Evolutionary conservation across 352 stramenopile genomes (phyloP).

Genomic region (Globisporangium sylvaticum): DNA sequence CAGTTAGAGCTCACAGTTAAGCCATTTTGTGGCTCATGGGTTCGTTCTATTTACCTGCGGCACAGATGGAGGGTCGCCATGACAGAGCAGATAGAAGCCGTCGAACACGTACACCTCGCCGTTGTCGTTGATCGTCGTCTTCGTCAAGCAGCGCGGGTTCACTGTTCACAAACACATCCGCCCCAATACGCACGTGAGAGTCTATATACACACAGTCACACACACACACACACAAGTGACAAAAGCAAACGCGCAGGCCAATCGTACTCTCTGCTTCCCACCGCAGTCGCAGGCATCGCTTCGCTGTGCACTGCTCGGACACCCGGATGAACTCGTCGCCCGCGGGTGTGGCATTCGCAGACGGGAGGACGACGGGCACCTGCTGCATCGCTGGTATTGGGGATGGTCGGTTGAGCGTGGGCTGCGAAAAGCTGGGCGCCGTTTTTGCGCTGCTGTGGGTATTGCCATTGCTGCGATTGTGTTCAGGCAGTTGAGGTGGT

Average conservation of each 20-base stretch:
- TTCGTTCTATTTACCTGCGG: conserved; percentile 36
- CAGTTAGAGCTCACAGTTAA: not conserved
- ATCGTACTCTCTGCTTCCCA: conserved; percentile 78
- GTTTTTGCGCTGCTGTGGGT: not conserved
- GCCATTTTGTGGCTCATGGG: not conserved
- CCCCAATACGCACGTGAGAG: not conserved
- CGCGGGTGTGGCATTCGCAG: conserved; percentile 10
- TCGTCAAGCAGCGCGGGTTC: conserved; percentile 66
- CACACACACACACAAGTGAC: not conserved
- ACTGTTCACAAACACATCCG: conserved; percentile 28
- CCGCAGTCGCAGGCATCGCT: conserved; percentile 67
- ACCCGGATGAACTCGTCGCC: conserved; percentile 55
- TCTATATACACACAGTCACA: not conserved
- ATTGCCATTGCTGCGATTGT: not conserved
- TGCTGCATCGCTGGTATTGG: not conserved
- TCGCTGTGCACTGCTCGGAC: conserved; percentile 56
- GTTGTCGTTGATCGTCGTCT: conserved; percentile 69
- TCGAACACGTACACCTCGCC: conserved; percentile 76
- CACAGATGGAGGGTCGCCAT: conserved; percentile 48
- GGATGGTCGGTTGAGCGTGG: not conserved
- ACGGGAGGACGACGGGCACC: not conserved
- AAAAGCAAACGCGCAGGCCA: not conserved
- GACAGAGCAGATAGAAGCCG: conserved; percentile 81
- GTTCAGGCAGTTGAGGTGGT: not conserved
- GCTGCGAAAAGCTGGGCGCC: not conserved